Evolutionary conservation across 1,139 yeast species (phyloP).

Genomic region (Blastobotrys persicus): DNA sequence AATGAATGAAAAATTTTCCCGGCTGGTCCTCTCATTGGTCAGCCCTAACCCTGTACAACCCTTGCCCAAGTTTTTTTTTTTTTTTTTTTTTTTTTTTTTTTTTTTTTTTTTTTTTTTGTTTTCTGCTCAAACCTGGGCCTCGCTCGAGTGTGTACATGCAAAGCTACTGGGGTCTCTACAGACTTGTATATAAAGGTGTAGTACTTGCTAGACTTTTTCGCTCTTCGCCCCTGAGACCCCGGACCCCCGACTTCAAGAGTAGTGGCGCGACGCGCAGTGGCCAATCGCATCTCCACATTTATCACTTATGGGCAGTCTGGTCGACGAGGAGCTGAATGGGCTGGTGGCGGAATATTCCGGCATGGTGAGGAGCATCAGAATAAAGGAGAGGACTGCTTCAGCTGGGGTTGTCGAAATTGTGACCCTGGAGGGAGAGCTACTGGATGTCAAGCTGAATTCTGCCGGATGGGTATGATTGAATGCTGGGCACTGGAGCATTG

Average conservation of each 20-base stretch:
- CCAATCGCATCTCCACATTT: too few relatives aligned
- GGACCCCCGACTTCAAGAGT: too few relatives aligned
- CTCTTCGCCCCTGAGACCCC: too few relatives aligned
- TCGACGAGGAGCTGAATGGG: constrained; percentile 24
- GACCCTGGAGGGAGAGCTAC: constrained; percentile 29
- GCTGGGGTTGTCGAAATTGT: constrained; percentile 15
- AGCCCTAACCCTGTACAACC: constrained; percentile 9
- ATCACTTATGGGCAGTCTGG: neutral
- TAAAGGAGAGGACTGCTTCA: neutral
- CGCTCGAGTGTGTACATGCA: too few relatives aligned
- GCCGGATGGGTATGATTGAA: constrained; percentile 29
- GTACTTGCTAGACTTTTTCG: too few relatives aligned
- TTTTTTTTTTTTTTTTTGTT: too few relatives aligned
- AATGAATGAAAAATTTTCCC: neutral
- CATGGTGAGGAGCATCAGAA: constrained; percentile 14
- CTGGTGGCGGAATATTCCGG: constrained; percentile 20
- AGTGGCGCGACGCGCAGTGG: too few relatives aligned
- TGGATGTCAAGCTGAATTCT: constrained; percentile 23
- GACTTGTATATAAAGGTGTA: too few relatives aligned
- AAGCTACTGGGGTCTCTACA: too few relatives aligned
- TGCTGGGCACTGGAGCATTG: constrained; percentile 6
- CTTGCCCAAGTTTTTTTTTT: too few relatives aligned
- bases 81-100: too few relatives aligned
- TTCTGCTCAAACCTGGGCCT: too few relatives aligned
- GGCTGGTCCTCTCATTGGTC: neutral